phyloP scores from a whole-genome alignment of 2,329 filamentous ascomycete genomes.

The Coniochaeta sp. region DNA sequence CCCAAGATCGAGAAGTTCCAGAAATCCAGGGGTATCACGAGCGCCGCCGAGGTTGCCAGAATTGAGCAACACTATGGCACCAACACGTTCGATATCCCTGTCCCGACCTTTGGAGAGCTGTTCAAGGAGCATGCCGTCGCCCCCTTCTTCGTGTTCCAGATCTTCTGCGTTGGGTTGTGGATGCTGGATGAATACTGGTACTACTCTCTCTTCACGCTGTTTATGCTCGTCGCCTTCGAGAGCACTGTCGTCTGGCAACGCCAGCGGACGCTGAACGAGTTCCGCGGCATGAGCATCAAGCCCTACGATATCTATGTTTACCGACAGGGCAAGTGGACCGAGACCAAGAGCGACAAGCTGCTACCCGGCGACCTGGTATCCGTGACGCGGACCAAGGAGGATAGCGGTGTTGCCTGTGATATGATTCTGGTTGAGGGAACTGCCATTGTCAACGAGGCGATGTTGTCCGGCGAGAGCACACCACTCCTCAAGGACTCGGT shows the following conservation, averaged over 20 bases:
- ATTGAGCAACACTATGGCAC: slow-evolving; percentile 89
- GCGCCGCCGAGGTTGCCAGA: slow-evolving; percentile 67
- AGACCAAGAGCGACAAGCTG: slow-evolving; percentile 84
- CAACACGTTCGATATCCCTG: slow-evolving; percentile 96
- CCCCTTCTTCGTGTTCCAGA: slow-evolving; percentile 98
- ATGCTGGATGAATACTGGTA: slow-evolving; percentile 99
- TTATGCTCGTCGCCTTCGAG: slow-evolving; percentile 97
- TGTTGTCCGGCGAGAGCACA: slow-evolving; percentile 97
- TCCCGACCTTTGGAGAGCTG: slow-evolving; percentile 89
- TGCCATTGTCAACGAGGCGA: slow-evolving; percentile 97
- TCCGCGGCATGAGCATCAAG: slow-evolving; percentile 99
- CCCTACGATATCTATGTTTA: slow-evolving; percentile 93
- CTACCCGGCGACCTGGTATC: slow-evolving; percentile 91
- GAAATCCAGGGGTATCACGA: slow-evolving; percentile 66
- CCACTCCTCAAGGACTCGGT: slow-evolving; percentile 94
- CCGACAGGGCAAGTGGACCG: slow-evolving; percentile 78
- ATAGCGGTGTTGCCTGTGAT: slow-evolving; percentile 93
- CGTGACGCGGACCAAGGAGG: slow-evolving; percentile 89
- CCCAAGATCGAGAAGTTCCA: slow-evolving; percentile 75
- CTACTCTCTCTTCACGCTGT: slow-evolving; percentile 96
- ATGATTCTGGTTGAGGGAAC: slow-evolving; percentile 93
- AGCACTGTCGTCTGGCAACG: slow-evolving; percentile 99
- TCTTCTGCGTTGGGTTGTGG: slow-evolving; percentile 98
- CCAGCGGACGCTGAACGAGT: slow-evolving; percentile 90
- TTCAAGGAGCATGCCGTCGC: slow-evolving; percentile 98